Evolutionary conservation across 305 asterid species (phyloP).

Genomic region (Ajuga reptans): DNA sequence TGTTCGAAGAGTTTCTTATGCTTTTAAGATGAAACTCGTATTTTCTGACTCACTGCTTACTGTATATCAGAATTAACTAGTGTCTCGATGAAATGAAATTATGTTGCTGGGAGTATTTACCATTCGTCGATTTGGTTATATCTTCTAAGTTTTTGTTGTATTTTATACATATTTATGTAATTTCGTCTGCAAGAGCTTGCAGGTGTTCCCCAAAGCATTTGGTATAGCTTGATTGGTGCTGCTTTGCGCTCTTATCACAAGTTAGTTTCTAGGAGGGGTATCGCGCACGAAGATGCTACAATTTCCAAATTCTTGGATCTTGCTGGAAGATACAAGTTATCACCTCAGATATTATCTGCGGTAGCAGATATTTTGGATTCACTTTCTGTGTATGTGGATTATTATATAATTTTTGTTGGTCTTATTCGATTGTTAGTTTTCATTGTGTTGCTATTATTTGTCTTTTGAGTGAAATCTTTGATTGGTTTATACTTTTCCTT

Average conservation of each 20-base stretch:
- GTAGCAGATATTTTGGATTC: conserved; percentile 78
- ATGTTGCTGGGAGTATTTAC: neutral
- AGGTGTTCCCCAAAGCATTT: conserved; percentile 40
- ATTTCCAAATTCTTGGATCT: conserved; percentile 49
- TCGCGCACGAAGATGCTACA: conserved; percentile 34
- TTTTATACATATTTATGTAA: conserved; percentile 2
- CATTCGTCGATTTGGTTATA: conserved; percentile 9
- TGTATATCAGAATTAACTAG: neutral
- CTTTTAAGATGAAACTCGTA: neutral
- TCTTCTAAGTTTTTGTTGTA: neutral
- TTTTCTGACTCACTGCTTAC: neutral
- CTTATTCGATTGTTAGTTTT: neutral
- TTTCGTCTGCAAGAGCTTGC: conserved; percentile 30
- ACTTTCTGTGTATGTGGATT: conserved; percentile 42
- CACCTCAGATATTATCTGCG: conserved; percentile 70
- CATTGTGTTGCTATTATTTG: neutral
- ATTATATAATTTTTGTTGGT: neutral
- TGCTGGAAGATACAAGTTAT: conserved; percentile 54
- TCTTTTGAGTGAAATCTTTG: neutral
- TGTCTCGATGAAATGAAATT: neutral
- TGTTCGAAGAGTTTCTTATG: neutral
- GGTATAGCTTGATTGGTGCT: conserved; percentile 73
- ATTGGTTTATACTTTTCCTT: conserved; percentile 17
- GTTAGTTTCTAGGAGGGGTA: conserved; percentile 33
- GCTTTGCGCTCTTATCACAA: conserved; percentile 54